Evolutionary conservation across 495 filamentous ascomycete species (phyloP).

Genomic region (Talaromyces adpressus): DNA sequence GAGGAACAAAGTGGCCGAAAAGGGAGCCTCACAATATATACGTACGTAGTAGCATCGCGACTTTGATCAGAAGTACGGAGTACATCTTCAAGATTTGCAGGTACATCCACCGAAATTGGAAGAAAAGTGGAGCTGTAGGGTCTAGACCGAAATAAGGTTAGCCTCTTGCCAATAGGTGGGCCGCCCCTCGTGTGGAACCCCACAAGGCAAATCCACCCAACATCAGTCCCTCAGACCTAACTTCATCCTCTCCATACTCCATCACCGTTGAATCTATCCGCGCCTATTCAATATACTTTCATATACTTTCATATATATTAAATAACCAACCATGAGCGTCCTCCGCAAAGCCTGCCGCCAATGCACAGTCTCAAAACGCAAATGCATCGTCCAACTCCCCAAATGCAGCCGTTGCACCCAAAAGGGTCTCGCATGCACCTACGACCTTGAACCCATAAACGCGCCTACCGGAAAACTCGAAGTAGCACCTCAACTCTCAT

Average conservation of each 20-base stretch:
- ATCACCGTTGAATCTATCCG: not conserved
- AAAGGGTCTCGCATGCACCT: not conserved
- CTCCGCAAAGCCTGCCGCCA: slow-evolving; percentile 2
- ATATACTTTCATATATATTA: not conserved
- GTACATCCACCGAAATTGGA: not conserved
- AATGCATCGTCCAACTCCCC: slow-evolving; percentile 3
- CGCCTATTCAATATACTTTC: not conserved
- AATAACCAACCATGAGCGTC: not conserved
- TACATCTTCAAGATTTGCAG: no score
- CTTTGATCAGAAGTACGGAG: no score
- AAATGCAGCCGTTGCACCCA: slow-evolving; percentile 2
- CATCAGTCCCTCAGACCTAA: not conserved
- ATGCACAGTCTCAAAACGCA: not conserved
- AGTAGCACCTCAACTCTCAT: not conserved
- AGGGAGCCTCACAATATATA: no score
- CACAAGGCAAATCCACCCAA: not conserved
- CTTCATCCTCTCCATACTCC: not conserved
- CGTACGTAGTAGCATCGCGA: no score
- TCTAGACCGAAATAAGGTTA: not conserved
- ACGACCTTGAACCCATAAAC: slow-evolving; percentile 1
- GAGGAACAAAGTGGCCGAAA: no score
- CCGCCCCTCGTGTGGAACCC: not conserved
- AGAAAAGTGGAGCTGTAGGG: not conserved
- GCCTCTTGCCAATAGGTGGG: not conserved
- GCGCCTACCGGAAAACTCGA: not conserved